A percentile compares a stretch with the other conserved stretches of the same genome.
phyloP scores from a whole-genome alignment of 345 rosid genomes.

The Trapa incisa region DNA sequence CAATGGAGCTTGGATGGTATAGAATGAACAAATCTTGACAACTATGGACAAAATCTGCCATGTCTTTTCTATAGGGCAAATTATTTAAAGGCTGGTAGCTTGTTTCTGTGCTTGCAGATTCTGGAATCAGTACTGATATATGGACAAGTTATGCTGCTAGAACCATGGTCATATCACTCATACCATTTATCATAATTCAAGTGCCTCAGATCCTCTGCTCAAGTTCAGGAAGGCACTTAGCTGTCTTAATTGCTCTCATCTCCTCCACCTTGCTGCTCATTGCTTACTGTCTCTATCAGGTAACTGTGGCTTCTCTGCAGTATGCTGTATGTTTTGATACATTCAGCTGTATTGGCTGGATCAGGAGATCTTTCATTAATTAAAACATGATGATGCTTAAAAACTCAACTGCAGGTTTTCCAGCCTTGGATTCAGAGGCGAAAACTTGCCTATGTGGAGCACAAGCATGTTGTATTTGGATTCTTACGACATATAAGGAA shows the following conservation, averaged over 20 bases:
- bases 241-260: constrained; percentile 29
- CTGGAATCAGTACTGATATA: constrained; percentile 31
- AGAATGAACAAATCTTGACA: background rate
- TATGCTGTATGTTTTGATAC: background rate
- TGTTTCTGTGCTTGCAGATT: constrained; percentile 9
- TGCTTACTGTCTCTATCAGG: constrained; percentile 39
- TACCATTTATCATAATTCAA: constrained; percentile 34
- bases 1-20: background rate
- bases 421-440: constrained; percentile 92
- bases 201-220: constrained; percentile 27
- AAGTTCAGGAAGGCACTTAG: constrained; percentile 25
- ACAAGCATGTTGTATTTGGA: constrained; percentile 45
- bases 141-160: constrained; percentile 38
- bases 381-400: background rate
- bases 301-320: constrained; percentile 4
- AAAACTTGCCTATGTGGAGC: constrained; percentile 60
- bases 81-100: background rate
- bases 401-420: constrained; percentile 24
- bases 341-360: background rate
- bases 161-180: constrained; percentile 28
- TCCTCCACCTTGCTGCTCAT: constrained; percentile 20
- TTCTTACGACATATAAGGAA: constrained; percentile 27
- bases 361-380: too few species aligned
- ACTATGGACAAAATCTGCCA: background rate
- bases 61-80: background rate